phyloP scores from a whole-genome alignment of 2,329 filamentous ascomycete genomes.

The Colletotrichum sp. region DNA sequence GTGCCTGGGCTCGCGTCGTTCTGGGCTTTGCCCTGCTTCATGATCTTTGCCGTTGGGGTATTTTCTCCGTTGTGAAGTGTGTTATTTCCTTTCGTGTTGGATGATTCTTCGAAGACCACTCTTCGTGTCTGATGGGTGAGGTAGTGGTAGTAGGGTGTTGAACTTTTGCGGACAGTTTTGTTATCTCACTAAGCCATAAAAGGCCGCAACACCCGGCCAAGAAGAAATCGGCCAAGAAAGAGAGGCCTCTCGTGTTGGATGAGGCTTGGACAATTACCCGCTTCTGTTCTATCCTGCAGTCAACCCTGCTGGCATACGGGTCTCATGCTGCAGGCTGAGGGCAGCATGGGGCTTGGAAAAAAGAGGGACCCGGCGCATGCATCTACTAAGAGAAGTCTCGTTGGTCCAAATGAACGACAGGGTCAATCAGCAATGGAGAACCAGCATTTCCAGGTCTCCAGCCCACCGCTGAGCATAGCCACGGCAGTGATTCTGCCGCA shows the following conservation, averaged over 20 bases:
- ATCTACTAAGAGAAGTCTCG: neutral
- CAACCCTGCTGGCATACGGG: neutral
- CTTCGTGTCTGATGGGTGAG: neutral
- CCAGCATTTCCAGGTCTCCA: neutral
- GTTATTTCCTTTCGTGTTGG: neutral
- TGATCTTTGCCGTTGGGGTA: neutral
- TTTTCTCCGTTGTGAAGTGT: neutral
- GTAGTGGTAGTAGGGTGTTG: neutral
- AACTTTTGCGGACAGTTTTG: neutral
- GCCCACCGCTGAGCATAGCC: neutral
- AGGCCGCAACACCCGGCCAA: accelerated
- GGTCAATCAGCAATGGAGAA: neutral
- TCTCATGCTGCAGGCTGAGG: neutral
- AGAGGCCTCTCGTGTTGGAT: neutral
- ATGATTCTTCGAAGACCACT: neutral
- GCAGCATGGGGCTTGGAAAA: neutral
- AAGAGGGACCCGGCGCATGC: neutral
- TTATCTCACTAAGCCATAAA: neutral
- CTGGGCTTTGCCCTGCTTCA: neutral
- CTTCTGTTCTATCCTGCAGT: neutral
- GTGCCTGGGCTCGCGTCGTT: neutral
- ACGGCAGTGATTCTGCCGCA: neutral
- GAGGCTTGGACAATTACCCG: neutral
- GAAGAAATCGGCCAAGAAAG: neutral
- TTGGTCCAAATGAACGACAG: neutral